Conservation (phyloP, 148 eudicot species). For the Bassia scoparia region DNA sequence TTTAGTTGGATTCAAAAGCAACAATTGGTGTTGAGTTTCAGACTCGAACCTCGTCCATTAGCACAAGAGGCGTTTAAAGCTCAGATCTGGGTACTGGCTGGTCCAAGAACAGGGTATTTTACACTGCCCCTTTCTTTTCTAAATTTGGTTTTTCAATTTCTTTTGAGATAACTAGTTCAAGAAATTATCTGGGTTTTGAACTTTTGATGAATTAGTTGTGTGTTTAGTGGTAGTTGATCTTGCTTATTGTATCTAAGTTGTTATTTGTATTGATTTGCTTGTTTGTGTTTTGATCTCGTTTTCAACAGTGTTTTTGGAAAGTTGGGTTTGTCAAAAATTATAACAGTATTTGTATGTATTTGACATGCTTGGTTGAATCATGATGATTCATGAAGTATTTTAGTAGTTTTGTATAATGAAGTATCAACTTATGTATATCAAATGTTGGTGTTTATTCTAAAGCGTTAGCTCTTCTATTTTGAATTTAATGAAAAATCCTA, state of each 20-base stretch:
- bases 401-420: too few relatives aligned
- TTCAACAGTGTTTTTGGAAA: neutral
- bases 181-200: neutral
- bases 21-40: constrained; percentile 83
- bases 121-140: neutral
- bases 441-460: too few relatives aligned
- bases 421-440: too few relatives aligned
- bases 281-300: neutral
- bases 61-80: constrained; percentile 71
- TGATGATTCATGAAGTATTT: neutral
- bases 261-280: neutral
- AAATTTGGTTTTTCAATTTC: neutral
- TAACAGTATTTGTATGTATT: neutral
- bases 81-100: constrained; percentile 96
- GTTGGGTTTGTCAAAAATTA: neutral
- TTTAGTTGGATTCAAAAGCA: constrained; percentile 79
- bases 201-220: neutral
- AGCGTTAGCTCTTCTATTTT: too few relatives aligned
- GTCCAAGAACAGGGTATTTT: constrained; percentile 68
- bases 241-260: neutral
- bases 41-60: constrained; percentile 64
- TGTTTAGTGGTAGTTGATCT: constrained; percentile 6
- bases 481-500: too few relatives aligned
- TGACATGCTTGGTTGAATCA: neutral
- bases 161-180: neutral